phyloP scores from a whole-genome alignment of 2,329 filamentous ascomycete genomes.

The Fusarium brachygibbosum region DNA sequence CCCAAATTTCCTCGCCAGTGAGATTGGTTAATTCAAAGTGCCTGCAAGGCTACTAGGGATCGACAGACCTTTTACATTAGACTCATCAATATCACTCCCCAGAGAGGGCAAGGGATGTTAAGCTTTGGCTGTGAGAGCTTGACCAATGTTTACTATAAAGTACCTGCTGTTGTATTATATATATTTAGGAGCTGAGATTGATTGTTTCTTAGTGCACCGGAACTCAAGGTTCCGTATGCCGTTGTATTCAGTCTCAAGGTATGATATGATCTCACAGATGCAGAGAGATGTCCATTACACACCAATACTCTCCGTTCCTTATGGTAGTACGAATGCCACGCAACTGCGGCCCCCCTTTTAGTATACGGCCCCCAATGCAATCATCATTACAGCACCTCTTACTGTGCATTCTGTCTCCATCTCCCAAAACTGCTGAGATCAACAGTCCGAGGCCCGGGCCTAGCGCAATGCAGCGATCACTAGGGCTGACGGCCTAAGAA shows the following conservation, averaged over 20 bases:
- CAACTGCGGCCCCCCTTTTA: not conserved
- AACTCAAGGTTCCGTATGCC: not conserved
- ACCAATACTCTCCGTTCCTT: not conserved
- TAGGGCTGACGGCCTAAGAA: constrained; percentile 29
- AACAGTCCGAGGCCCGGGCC: constrained; percentile 22
- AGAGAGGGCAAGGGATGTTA: not conserved
- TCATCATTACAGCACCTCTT: not conserved
- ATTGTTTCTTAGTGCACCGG: not conserved
- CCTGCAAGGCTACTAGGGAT: not conserved
- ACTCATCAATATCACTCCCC: not conserved
- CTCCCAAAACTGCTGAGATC: constrained; percentile 1
- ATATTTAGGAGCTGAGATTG: not conserved
- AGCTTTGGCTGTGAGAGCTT: not conserved
- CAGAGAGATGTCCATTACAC: not conserved
- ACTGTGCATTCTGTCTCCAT: not conserved
- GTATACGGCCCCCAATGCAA: not conserved
- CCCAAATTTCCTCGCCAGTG: not conserved
- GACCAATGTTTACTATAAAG: not conserved
- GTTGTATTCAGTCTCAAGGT: not conserved
- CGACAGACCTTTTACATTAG: not conserved
- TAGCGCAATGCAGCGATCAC: constrained; percentile 17
- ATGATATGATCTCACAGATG: not conserved
- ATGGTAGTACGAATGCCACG: not conserved
- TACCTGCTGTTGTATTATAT: not conserved
- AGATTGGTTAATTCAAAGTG: not conserved